Base-by-base conservation (phyloP, 1,284 basidiomycete genomes). In the Ustilago bromivora region DNA sequence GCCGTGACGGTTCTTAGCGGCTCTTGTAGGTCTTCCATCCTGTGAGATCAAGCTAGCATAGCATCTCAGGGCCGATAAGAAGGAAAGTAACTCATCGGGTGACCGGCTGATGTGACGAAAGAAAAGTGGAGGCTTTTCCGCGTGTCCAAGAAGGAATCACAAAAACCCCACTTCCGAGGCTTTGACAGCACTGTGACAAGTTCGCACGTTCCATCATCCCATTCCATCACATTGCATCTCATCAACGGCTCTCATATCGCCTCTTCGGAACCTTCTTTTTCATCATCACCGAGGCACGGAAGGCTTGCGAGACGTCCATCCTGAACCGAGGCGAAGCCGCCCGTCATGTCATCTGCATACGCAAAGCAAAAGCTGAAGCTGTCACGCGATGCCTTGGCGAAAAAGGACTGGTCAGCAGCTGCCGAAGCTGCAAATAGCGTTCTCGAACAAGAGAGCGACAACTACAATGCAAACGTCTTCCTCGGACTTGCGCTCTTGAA, bases 391-490 rank as follows among this genome's bases (percentile, higher is more conserved):
- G 79, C 78, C 9, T 57, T 83, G 43, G 73, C 78, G 52, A 65
- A 64, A 38, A 79, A 82, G 51, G 74, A 81, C 55, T 83, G 80
- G 80, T 9, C 53, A 5, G 57, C 65, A 32, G 81, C 81, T 4
- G 57, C 62, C 12, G 67, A 79, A 51, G 71, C 74, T 28, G 80
- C 80, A 9, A 32, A 35, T 7, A 62, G 62, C 60, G 68, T 85
- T 12, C 68, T 85, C 19, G 76, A 85, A 52, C 72, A 76, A 13
- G 80, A 85, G 35, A 58, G 67, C n/a, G 61, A 80, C 54, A 83
- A 85, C 70, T 85, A 85, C 64, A 83, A 84, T 57, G 84, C 82
- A 82, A 77, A 80, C 56, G 84, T 85, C 59, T 79, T 83, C 31
- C 71, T 68, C 23, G 85, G 76, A 2, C 72, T 85, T 2, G 79